Evolutionary conservation across 805 yeast species (phyloP), one percentile per base, ranked within the genome.

Genomic region (Candida ponderosae): DNA sequence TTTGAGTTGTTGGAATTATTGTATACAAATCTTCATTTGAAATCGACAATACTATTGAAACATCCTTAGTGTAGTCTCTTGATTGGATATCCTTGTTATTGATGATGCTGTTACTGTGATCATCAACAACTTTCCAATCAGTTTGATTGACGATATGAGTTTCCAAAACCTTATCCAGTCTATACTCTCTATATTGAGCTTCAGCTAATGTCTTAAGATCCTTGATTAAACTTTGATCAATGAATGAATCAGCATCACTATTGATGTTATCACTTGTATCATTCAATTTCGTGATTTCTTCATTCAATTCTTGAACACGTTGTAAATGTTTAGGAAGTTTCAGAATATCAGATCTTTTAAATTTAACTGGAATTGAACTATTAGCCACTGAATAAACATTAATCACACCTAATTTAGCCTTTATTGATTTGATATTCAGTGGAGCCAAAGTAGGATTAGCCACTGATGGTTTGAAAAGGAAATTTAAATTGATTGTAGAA

Each of bases 1-100:
- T 62, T 38, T 69, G 73, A 44, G 67, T 70, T 29, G 63, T 57
- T 3, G 76, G 76, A n/a, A 66, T 48, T 32, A 71, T 24, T 9
- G 28, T 24, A 3, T 9, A 24, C 6, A 24, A 24, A 13, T 24
- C 28, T 24, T 24, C 28, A 24, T 24, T 24, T 8, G 7, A 13
- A 24, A 24, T 24, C 15, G 11, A 13, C n/a, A 24, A 24, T 13
- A n/a, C 14, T 24, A 24, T 6, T 24, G 28, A 53, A 3, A 64
- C 65, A n/a, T 66, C 55, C 37, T 60, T 59, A 2, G 45, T 40
- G 60, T 66, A 64, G 32, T 51, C 50, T 20, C 32, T 35, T 17
- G 33, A 44, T 19, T 40, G 39, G 14, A 53, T 15, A 33, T 49
- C 43, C 2, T 49, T 33, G 28, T 33, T 35, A 13, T 41, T 9